Base-by-base conservation (phyloP, 441 rosid genomes). In the Pelargonium cotyledonis region DNA sequence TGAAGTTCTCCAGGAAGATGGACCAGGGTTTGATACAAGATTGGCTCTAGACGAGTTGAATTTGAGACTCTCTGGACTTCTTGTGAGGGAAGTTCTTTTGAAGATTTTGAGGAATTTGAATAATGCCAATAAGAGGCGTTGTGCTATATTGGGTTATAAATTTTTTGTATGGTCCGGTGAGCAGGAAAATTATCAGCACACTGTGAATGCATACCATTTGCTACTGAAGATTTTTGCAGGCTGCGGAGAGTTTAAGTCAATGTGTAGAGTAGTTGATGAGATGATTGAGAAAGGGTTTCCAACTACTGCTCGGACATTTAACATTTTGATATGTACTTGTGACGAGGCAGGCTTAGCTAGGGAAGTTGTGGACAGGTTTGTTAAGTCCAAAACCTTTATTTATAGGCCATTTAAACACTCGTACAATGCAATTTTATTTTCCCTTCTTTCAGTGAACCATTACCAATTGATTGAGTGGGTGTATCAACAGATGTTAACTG, bases 391-490 rank as follows among this genome's bases (percentile, higher is more conserved):
- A 69, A 74, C 72, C 11, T 94, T 94, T 75, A 91, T 80, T 68
- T 94, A 76, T 70, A 78, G 95, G 78, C 99, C 97, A 0, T 94
- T 76, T 65, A 89, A 81, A 69, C 89, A 94, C 68, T 85, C 97
- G 0, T 94, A 86, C 73, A 94, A 86, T 68, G 99, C 97, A 1
- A 77, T 94, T 68, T 65, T 94, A 65, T 86, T 82, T 67, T 77
- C 84, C 2, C 89, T 91, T 75, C 76, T 87, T 35, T 70, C 68
- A n/a, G 18, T 85, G 69, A 83, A 79, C 21, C 89, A 89, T 65
- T 91, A 91, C 80, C 86, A 76, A 79, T 81, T 94, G 84, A 89
- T 94, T 38, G 97, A 91, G 80, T 88, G 97, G 97, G 96, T 91
- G 5, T 82, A 89, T 71, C 85, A 83, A 76, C 84, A 80, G 75